Conservation (phyloP, 768 basidiomycete genomes). For the Strobilomyces echinocephalus region DNA sequence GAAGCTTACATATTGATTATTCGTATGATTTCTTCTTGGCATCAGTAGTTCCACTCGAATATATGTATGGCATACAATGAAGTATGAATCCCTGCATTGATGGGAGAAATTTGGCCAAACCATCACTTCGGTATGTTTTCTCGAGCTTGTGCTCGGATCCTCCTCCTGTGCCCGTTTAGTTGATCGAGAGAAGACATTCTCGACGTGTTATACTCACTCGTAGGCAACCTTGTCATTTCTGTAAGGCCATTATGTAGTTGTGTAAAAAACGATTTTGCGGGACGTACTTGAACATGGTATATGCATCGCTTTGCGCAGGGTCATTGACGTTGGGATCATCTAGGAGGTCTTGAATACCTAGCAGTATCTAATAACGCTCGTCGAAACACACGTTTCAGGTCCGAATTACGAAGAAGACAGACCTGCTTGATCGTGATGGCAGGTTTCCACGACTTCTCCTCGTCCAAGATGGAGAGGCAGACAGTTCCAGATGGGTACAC, state of each 20-base stretch:
- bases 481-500: constrained; percentile 99
- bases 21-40: neutral
- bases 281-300: constrained; percentile 95
- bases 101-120: neutral
- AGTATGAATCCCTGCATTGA: neutral
- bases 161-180: constrained; percentile 46
- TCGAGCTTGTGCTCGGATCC: constrained; percentile 79
- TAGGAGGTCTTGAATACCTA: constrained; percentile 93
- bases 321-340: constrained; percentile 96
- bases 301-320: constrained; percentile 97
- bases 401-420: constrained; percentile 8
- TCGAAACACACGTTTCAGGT: neutral
- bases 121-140: constrained; percentile 82
- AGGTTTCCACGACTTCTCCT: constrained; percentile 99
- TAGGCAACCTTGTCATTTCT: constrained; percentile 95
- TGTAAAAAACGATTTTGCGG: neutral
- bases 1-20: constrained; percentile 47
- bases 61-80: constrained; percentile 8
- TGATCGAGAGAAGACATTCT: neutral
- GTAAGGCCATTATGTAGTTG: constrained; percentile 4
- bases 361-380: constrained; percentile 60
- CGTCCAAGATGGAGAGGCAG: constrained; percentile 94
- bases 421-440: constrained; percentile 99
- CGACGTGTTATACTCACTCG: constrained; percentile 52
- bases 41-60: constrained; percentile 9